phyloP scores from a whole-genome alignment of 73 alveolate genomes.

The Halteria grandinella region DNA sequence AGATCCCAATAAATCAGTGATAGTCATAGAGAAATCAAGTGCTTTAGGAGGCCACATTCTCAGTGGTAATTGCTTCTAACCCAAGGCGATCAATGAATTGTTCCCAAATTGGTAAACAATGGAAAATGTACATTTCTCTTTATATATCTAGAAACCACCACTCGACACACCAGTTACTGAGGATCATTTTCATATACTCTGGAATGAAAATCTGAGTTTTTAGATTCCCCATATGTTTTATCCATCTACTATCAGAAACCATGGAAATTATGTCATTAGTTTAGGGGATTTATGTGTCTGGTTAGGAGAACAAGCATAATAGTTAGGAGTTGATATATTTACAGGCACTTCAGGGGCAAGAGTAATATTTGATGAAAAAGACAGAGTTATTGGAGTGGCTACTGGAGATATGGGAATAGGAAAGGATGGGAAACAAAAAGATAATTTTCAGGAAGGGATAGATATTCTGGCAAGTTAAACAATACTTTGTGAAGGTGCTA shows the following conservation, averaged over 20 bases:
- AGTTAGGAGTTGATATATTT: constrained; percentile 89
- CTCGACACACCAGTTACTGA: constrained; percentile 86
- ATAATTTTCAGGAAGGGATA: constrained; percentile 65
- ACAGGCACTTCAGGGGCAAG: constrained; percentile 88
- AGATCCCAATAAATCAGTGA: constrained; percentile 75
- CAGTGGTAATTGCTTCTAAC: constrained; percentile 93
- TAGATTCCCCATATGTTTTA: constrained; percentile 75
- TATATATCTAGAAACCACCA: no score
- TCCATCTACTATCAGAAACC: constrained; percentile 73
- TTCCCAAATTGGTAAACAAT: constrained; percentile 85
- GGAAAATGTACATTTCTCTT: no score
- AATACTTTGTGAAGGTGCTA: constrained; percentile 93
- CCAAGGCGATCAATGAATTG: constrained; percentile 87
- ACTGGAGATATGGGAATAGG: constrained; percentile 91
- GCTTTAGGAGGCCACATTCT: constrained; percentile 94
- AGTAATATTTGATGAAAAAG: constrained; percentile 64
- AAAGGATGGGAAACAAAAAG: constrained; percentile 80
- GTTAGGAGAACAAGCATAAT: constrained; percentile 94
- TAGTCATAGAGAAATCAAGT: constrained; percentile 85
- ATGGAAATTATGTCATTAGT: constrained; percentile 90
- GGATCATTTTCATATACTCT: constrained; percentile 82
- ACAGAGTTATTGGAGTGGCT: constrained; percentile 83
- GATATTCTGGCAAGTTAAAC: constrained; percentile 88
- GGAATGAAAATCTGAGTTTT: constrained; percentile 57
- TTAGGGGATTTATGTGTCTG: constrained; percentile 90